These are phyloP conservation scores for Viola pubescens DNA, from an alignment of 441 rosid species.

Conservation along the genomic window DNA sequence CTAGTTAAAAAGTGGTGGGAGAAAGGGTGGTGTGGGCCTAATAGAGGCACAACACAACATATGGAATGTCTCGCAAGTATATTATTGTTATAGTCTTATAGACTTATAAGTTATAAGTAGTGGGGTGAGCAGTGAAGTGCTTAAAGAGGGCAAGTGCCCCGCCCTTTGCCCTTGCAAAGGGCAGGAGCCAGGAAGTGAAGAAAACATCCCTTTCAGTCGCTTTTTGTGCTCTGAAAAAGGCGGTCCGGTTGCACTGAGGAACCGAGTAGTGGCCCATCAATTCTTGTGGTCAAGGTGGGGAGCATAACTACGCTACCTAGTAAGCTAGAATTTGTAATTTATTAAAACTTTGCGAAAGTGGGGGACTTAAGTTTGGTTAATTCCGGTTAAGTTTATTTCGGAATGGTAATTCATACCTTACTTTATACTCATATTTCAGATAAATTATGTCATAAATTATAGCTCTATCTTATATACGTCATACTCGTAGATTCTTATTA, in stretches of 20 bases:
- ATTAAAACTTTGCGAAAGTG: neutral
- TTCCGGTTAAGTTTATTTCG: too few species aligned
- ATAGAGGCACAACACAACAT: slow-evolving; percentile 10
- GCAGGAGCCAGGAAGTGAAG: neutral
- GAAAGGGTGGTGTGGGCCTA: slow-evolving; percentile 8
- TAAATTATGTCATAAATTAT: too few species aligned
- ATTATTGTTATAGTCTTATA: neutral
- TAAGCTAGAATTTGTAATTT: neutral
- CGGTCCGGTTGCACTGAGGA: neutral
- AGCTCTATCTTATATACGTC: too few species aligned
- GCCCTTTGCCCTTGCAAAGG: too few species aligned
- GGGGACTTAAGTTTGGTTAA: neutral
- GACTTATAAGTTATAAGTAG: too few species aligned
- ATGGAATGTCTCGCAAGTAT: slow-evolving; percentile 24
- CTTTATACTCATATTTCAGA: too few species aligned
- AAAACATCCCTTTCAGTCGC: slow-evolving; percentile 34
- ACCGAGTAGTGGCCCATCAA: slow-evolving; percentile 20
- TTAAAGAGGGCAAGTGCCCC: slow-evolving; percentile 11
- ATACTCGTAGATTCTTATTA: too few species aligned
- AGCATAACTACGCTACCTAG: slow-evolving; percentile 19
- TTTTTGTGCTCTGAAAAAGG: slow-evolving; percentile 17
- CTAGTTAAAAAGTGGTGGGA: neutral
- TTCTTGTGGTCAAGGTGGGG: slow-evolving; percentile 37
- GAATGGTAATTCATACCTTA: too few species aligned
- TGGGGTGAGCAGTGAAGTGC: neutral